Base-by-base conservation (phyloP, 2,329 filamentous ascomycete genomes). In the Colletotrichum paranaense region DNA sequence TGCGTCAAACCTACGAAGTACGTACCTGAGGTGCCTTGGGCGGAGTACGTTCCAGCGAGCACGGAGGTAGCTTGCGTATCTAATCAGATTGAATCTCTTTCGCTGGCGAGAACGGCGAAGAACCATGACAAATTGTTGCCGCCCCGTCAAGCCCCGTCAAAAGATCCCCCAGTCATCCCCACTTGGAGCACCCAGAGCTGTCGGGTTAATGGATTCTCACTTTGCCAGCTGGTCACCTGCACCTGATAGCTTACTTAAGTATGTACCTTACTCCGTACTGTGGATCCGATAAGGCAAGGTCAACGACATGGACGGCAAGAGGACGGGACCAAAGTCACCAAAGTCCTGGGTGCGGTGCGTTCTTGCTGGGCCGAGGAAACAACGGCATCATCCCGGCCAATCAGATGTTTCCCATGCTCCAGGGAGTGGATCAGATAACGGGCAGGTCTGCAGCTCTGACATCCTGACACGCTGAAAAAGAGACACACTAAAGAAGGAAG, bases 71-170 rank as follows among this genome's bases (percentile, higher is more conserved):
- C 26, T 16, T 46, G 53, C 53, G 52, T 58, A 64, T 73, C 65
- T 75, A 72, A 72, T 72, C 69, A 72, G 65, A 72, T 72, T 56
- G 46, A 57, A 72, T 71, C 56, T 68, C 59, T 52, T 59, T 68
- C 52, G 52, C 53, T 46, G 30, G 16, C 56, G 35, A 46, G 22
- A 8, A 38, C 22, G 52, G 26, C 11, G 26, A 28, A 55, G 30
- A 56, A 56, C 38, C 35, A 72, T 68, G 65, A 68, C 65, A 67
- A 71, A 67, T 71, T 55, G 56, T 55, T 58, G 56, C 56, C 32
- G 12, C 16, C 30, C 42, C 42, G 42, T 11, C 42, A 49, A 9
- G 42, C 42, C 42, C 42, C 42, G 42, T 19, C 42, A 49, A 49
- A 19, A n/a, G 19, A 46, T 2, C 8, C 42, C 16, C 19, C 42